Percentiles rank a stretch among this genome's conserved stretches.
phyloP scores from a whole-genome alignment of 192 early-diverging fungal species.

The Powellomyces hirtus region DNA sequence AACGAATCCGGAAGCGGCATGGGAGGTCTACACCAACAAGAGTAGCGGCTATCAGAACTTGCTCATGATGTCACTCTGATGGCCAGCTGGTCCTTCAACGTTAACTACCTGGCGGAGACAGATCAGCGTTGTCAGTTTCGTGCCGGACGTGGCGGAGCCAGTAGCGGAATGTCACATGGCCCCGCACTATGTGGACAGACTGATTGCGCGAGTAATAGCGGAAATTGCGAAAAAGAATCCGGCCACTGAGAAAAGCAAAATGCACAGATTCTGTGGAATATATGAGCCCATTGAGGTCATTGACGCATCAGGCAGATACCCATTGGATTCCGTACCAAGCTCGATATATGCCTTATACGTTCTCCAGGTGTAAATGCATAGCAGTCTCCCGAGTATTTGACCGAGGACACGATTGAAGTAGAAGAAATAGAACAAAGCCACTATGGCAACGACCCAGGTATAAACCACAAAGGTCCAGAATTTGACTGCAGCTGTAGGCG shows the following conservation, averaged over 20 bases:
- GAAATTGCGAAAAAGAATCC: slow-evolving; percentile 75
- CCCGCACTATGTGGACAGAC: slow-evolving; percentile 66
- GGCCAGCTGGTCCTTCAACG: too few relatives aligned
- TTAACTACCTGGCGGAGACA: slow-evolving; percentile 14
- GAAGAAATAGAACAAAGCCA: slow-evolving; percentile 72
- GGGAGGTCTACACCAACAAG: slow-evolving; percentile 29
- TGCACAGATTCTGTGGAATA: slow-evolving; percentile 68
- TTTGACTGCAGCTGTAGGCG: slow-evolving; percentile 17
- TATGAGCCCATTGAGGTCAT: too few relatives aligned
- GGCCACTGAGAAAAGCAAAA: slow-evolving; percentile 67
- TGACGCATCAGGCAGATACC: background rate
- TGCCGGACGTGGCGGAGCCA: slow-evolving; percentile 65
- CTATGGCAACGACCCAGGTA: slow-evolving; percentile 64
- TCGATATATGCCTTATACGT: slow-evolving; percentile 66
- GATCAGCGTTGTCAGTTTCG: slow-evolving; percentile 17
- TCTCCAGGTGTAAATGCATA: slow-evolving; percentile 68
- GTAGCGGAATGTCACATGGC: slow-evolving; percentile 69
- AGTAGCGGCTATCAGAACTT: too few relatives aligned
- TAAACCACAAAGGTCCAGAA: slow-evolving; percentile 67
- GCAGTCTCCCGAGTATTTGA: slow-evolving; percentile 56
- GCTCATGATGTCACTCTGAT: background rate
- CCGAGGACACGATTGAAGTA: slow-evolving; percentile 67
- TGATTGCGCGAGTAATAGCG: slow-evolving; percentile 70
- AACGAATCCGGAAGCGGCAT: slow-evolving; percentile 60
- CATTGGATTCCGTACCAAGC: slow-evolving; percentile 51